Percentiles rank a stretch among this genome's conserved stretches.
Evolutionary conservation across 768 basidiomycete species (phyloP).

Genomic region (Paxillus ammoniavirescens): DNA sequence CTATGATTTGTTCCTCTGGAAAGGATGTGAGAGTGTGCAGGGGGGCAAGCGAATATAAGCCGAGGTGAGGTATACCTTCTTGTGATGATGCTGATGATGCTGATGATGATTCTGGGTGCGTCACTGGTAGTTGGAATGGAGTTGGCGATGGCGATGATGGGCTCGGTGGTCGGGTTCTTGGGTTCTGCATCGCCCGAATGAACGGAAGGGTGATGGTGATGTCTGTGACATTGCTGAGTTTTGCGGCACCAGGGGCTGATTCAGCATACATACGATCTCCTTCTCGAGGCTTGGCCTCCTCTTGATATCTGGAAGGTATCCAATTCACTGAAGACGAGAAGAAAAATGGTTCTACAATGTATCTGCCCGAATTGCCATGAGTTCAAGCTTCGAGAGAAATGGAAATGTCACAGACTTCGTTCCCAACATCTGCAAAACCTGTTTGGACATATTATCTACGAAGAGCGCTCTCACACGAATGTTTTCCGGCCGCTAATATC

Average conservation of each 20-base stretch:
- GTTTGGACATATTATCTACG: slow-evolving; percentile 47
- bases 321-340: slow-evolving; percentile 63
- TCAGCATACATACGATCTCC: slow-evolving; percentile 55
- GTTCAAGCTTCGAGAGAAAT: background rate
- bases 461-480: slow-evolving; percentile 51
- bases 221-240: slow-evolving; percentile 34
- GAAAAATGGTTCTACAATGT: slow-evolving; percentile 61
- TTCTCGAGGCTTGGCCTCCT: slow-evolving; percentile 35
- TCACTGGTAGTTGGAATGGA: background rate
- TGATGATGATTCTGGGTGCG: background rate
- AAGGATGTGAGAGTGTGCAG: background rate
- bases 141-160: background rate
- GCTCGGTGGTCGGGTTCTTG: background rate
- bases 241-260: background rate
- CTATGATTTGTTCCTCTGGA: slow-evolving; percentile 36
- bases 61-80: slow-evolving; percentile 6
- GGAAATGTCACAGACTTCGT: slow-evolving; percentile 38
- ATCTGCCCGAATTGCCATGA: slow-evolving; percentile 28
- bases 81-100: background rate
- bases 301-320: slow-evolving; percentile 67
- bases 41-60: too few species aligned
- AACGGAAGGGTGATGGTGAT: slow-evolving; percentile 57
- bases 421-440: slow-evolving; percentile 56
- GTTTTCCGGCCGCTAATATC: slow-evolving; percentile 27
- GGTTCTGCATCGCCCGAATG: slow-evolving; percentile 38